A percentile compares a stretch with the other conserved stretches of the same genome.
These are phyloP conservation scores for Coniochaeta sp. DNA, from an alignment of 2,329 filamentous ascomycete species.

Conservation along the genomic window DNA sequence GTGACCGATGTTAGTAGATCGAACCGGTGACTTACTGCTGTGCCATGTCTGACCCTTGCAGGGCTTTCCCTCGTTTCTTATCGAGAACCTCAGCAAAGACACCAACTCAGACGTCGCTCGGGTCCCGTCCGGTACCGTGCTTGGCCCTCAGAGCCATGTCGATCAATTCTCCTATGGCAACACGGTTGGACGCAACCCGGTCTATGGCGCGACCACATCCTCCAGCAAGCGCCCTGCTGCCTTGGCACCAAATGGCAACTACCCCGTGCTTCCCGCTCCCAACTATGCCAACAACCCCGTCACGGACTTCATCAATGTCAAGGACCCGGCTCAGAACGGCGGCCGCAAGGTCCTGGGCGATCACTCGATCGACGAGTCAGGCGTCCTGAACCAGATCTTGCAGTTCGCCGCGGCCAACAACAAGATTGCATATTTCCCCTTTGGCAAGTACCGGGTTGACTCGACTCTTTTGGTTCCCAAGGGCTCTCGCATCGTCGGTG, in stretches of 20 bases:
- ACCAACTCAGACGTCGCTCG: conserved; percentile 27
- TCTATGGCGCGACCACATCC: conserved; percentile 26
- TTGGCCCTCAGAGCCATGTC: conserved; percentile 24
- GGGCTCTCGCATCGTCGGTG: conserved; percentile 44
- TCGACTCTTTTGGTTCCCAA: conserved; percentile 42
- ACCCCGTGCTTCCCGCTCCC: conserved; percentile 28
- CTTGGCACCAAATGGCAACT: conserved; percentile 29
- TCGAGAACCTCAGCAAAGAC: conserved; percentile 36
- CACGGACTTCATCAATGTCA: conserved; percentile 32
- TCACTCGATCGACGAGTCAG: conserved; percentile 28
- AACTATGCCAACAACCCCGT: conserved; percentile 28
- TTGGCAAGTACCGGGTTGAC: conserved; percentile 46
- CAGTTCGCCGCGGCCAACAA: conserved; percentile 25
- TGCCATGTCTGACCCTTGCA: too few relatives aligned
- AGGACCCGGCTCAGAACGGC: conserved; percentile 30
- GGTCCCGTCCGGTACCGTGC: conserved; percentile 21
- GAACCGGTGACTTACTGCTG: too few relatives aligned
- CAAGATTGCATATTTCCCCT: conserved; percentile 47
- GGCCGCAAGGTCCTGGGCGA: conserved; percentile 29
- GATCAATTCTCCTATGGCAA: conserved; percentile 34
- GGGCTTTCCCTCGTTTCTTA: conserved; percentile 31
- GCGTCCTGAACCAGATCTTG: conserved; percentile 29
- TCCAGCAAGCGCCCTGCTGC: conserved; percentile 23
- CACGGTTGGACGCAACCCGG: conserved; percentile 30
- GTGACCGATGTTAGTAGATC: too few relatives aligned